Evolutionary conservation across 2,329 filamentous ascomycete genomes (phyloP).

Genomic region (Exserohilum rostratum): DNA sequence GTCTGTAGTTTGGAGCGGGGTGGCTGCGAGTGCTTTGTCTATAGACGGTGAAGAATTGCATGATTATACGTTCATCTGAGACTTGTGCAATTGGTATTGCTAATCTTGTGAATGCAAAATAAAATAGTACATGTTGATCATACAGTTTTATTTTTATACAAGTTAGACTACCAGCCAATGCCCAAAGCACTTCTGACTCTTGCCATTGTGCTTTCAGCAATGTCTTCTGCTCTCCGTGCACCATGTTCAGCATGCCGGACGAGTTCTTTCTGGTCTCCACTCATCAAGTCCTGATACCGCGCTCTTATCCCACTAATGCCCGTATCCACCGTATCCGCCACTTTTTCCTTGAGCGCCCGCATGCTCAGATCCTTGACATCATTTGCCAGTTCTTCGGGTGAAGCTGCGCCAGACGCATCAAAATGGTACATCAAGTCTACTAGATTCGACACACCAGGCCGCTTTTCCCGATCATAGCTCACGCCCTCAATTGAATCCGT

Average conservation of each 20-base stretch:
- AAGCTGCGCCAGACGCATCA: conserved; percentile 50
- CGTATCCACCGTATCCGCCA: conserved; percentile 63
- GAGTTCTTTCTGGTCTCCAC: conserved; percentile 59
- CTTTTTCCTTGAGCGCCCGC: conserved; percentile 67
- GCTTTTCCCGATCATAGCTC: conserved; percentile 69
- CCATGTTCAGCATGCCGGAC: conserved; percentile 65
- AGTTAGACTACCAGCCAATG: conserved; percentile 2
- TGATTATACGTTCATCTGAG: background rate
- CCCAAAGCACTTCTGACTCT: conserved; percentile 30
- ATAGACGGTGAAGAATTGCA: conserved; percentile 3
- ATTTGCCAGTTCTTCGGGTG: conserved; percentile 54
- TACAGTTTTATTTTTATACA: background rate
- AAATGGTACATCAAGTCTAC: conserved; percentile 79
- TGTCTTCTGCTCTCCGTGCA: conserved; percentile 64
- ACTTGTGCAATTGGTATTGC: no score
- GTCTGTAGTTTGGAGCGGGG: background rate
- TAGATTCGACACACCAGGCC: conserved; percentile 88
- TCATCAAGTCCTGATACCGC: conserved; percentile 61
- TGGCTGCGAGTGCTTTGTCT: background rate
- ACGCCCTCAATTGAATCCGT: conserved; percentile 76
- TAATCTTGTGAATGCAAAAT: no score
- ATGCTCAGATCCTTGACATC: conserved; percentile 57
- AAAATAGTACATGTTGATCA: no score
- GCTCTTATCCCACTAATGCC: conserved; percentile 63
- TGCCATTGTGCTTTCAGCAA: conserved; percentile 61